Base-by-base conservation (phyloP, 805 yeast genomes). In the Grigorovia humatica region DNA sequence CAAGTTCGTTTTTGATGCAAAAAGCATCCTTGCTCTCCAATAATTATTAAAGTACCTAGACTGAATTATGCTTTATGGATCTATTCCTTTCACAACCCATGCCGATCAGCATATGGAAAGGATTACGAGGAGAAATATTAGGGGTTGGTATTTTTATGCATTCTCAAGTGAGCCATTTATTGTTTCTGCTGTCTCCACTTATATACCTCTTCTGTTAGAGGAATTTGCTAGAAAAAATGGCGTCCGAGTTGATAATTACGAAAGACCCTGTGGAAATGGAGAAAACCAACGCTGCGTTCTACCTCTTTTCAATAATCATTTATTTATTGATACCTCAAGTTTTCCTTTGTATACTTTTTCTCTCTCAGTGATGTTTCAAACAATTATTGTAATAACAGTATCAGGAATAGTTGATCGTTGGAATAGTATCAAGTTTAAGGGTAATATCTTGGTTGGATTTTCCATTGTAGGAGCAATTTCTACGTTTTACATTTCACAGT, bases 161-260 rank as follows among this genome's bases (percentile, higher is more conserved):
- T 82, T 85, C 76, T 89, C 90, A 0, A 79, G 86, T 19, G 95
- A 85, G 63, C 93, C 93, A 0, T 86, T 85, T 61, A 76, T 84
- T 4, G 93, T 85, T 8, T 80, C 87, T 43, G 89, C 85, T 1
- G 83, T 86, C 6, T 83, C 90, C 0, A 84, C 91, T 0, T 86
- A 83, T 63, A 83, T 85, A 6, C 93, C 93, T 0, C 66, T 86
- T 17, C 64, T 85, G 7, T 67, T 85, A 32, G 89, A 85, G 55
- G 84, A 82, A 58, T 74, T 82, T 54, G 95, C 90, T 0, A 73
- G 89, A 20, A 79, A 76, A 45, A 85, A 82, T 61, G 91, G 88
- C 27, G 91, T 86, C 9, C 62, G 74, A 52, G 67, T 76, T 6
- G 70, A 72, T 43, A 88, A 85, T 62, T 84, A 78, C 55, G 52